A percentile compares a stretch with the other conserved stretches of the same genome.
Conservation (phyloP, 2,329 filamentous ascomycete genomes). For the Colletotrichum trifolii region DNA sequence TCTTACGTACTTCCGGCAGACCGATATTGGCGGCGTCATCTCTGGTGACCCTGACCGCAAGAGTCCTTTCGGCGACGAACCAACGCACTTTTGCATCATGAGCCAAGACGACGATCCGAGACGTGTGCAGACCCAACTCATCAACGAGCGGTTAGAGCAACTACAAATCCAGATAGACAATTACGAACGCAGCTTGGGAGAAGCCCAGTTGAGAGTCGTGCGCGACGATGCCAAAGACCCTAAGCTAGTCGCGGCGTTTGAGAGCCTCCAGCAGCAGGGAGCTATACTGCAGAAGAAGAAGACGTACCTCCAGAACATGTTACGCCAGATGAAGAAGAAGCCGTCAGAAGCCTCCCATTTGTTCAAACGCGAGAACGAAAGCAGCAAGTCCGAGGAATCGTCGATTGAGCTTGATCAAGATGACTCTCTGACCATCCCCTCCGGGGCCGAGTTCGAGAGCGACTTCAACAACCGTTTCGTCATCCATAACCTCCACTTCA, state of each 20-base stretch:
- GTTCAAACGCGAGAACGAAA: slow-evolving; percentile 40
- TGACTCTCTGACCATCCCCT: slow-evolving; percentile 72
- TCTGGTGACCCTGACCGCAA: slow-evolving; percentile 83
- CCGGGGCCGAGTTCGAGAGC: slow-evolving; percentile 84
- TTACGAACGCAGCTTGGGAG: slow-evolving; percentile 78
- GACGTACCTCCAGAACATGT: slow-evolving; percentile 68
- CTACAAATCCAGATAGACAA: slow-evolving; percentile 81
- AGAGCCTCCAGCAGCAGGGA: slow-evolving; percentile 67
- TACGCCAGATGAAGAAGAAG: slow-evolving; percentile 58
- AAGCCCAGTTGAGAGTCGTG: slow-evolving; percentile 77
- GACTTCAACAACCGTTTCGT: slow-evolving; percentile 99
- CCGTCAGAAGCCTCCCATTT: slow-evolving; percentile 43
- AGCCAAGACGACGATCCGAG: slow-evolving; percentile 89
- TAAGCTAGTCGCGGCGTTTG: slow-evolving; percentile 67
- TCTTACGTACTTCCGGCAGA: slow-evolving; percentile 97
- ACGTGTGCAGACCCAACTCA: slow-evolving; percentile 86
- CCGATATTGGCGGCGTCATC: slow-evolving; percentile 86
- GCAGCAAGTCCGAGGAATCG: slow-evolving; percentile 44
- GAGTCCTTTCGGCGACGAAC: slow-evolving; percentile 92
- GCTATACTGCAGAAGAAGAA: slow-evolving; percentile 68
- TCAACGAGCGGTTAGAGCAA: slow-evolving; percentile 82
- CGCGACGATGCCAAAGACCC: slow-evolving; percentile 61
- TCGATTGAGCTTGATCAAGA: slow-evolving; percentile 61
- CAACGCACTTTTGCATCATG: slow-evolving; percentile 96
- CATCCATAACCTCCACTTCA: slow-evolving; percentile 95